Evolutionary conservation across 2,329 filamentous ascomycete species (phyloP).

Genomic region (Rutstroemia sp.): DNA sequence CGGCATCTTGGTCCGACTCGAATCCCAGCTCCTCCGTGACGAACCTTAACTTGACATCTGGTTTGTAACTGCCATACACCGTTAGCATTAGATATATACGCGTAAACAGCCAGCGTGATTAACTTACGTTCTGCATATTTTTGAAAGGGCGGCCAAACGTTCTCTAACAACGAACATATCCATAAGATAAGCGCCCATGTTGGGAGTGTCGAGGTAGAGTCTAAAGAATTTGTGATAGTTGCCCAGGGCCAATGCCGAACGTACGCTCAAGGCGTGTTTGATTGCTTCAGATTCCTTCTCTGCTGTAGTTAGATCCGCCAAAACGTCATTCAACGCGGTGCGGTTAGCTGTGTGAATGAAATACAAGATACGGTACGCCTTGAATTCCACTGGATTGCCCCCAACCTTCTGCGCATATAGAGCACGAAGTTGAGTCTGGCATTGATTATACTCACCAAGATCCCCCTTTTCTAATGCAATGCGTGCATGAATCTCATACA

Average conservation of each 20-base stretch:
- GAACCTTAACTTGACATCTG: slow-evolving; percentile 80
- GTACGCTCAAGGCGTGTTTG: slow-evolving; percentile 85
- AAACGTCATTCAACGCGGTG: slow-evolving; percentile 93
- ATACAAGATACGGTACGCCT: slow-evolving; percentile 98
- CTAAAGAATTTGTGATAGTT: slow-evolving; percentile 99
- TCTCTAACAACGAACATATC: slow-evolving; percentile 98
- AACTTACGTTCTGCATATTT: slow-evolving; percentile 93
- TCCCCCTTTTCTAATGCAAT: slow-evolving; percentile 98
- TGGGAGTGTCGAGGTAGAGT: slow-evolving; percentile 86
- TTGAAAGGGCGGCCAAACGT: slow-evolving; percentile 80
- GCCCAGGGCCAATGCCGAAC: slow-evolving; percentile 82
- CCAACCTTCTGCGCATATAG: slow-evolving; percentile 82
- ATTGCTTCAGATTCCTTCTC: slow-evolving; percentile 82
- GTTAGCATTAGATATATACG: slow-evolving; percentile 39
- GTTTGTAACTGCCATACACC: slow-evolving; percentile 66
- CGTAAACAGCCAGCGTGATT: not conserved
- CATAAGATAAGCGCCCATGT: slow-evolving; percentile 98
- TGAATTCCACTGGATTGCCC: slow-evolving; percentile 90
- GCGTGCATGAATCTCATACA: slow-evolving; percentile 95
- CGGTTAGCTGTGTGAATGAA: slow-evolving; percentile 99
- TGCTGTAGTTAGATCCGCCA: slow-evolving; percentile 97
- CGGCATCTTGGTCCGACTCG: slow-evolving; percentile 83
- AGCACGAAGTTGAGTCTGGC: slow-evolving; percentile 92
- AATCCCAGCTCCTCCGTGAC: slow-evolving; percentile 95
- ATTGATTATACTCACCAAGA: slow-evolving; percentile 99